These are phyloP conservation scores for Paramecium primaurelia DNA, from an alignment of 73 alveolate species.

Conservation along the genomic window DNA sequence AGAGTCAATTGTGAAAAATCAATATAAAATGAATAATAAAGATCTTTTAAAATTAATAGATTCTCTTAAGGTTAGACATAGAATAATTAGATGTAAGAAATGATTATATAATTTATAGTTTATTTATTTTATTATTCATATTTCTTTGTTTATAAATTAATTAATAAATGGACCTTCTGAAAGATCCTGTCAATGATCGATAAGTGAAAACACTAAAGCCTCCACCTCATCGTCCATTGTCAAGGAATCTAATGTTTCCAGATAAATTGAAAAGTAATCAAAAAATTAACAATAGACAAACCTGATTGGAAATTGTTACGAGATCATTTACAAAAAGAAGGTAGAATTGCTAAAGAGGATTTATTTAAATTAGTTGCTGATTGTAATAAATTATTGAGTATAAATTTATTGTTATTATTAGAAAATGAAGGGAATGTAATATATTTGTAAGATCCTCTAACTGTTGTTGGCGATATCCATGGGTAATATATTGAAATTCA, in stretches of 20 bases:
- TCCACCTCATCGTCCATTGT: slow-evolving; percentile 60
- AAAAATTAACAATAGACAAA: neutral
- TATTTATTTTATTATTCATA: neutral
- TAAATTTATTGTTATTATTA: slow-evolving; percentile 5
- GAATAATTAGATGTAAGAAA: neutral
- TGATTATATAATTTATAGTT: neutral
- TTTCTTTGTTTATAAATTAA: neutral
- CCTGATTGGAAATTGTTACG: slow-evolving; percentile 91
- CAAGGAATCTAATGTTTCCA: slow-evolving; percentile 52
- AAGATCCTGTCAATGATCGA: slow-evolving; percentile 58
- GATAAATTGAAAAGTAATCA: slow-evolving; percentile 33
- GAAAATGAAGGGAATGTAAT: slow-evolving; percentile 91
- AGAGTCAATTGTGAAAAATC: neutral
- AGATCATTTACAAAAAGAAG: slow-evolving; percentile 86
- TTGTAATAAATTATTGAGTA: slow-evolving; percentile 71
- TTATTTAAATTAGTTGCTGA: slow-evolving; percentile 61
- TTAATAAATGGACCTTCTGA: slow-evolving; percentile 42
- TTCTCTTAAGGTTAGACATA: neutral
- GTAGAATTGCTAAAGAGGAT: slow-evolving; percentile 74
- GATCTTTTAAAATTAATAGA: neutral
- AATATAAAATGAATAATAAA: neutral
- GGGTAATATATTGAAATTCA: slow-evolving; percentile 65
- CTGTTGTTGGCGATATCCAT: slow-evolving; percentile 96
- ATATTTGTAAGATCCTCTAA: slow-evolving; percentile 82
- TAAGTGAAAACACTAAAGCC: slow-evolving; percentile 51